Conservation (phyloP, 192 early-diverging fungal species). For the Backusella australiensis region DNA sequence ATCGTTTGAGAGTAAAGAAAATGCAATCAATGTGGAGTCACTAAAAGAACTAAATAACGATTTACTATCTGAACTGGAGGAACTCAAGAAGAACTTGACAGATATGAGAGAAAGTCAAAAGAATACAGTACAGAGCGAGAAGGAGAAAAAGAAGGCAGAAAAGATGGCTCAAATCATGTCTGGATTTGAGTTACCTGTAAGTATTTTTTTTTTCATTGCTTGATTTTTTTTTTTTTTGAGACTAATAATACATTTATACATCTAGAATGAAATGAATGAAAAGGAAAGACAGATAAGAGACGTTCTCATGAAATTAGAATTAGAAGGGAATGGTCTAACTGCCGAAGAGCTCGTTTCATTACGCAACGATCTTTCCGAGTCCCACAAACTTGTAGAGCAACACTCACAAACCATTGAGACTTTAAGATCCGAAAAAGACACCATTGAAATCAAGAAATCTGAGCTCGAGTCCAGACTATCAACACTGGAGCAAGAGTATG, state of each 20-base stretch:
- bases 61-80: slow-evolving; percentile 69
- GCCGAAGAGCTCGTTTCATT: slow-evolving; percentile 66
- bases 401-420: slow-evolving; percentile 64
- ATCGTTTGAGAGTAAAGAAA: slow-evolving; percentile 87
- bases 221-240: background rate
- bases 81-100: slow-evolving; percentile 63
- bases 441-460: slow-evolving; percentile 55
- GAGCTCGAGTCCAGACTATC: slow-evolving; percentile 69
- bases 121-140: slow-evolving; percentile 57
- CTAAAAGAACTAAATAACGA: slow-evolving; percentile 86
- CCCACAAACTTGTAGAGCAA: slow-evolving; percentile 58
- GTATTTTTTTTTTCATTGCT: slow-evolving; percentile 4
- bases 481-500: slow-evolving; percentile 77
- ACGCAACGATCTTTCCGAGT: slow-evolving; percentile 70
- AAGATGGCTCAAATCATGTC: slow-evolving; percentile 86
- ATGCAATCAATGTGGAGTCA: slow-evolving; percentile 83
- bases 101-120: slow-evolving; percentile 53
- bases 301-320: slow-evolving; percentile 63
- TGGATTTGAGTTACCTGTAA: slow-evolving; percentile 71
- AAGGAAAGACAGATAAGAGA: slow-evolving; percentile 77
- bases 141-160: slow-evolving; percentile 77
- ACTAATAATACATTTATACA: background rate
- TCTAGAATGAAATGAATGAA: slow-evolving; percentile 62
- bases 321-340: slow-evolving; percentile 40
- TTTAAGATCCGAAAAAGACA: slow-evolving; percentile 56